Percentiles rank a stretch among this genome's conserved stretches.
phyloP scores from a whole-genome alignment of 805 yeast species.

The Candida coleopterorum region DNA sequence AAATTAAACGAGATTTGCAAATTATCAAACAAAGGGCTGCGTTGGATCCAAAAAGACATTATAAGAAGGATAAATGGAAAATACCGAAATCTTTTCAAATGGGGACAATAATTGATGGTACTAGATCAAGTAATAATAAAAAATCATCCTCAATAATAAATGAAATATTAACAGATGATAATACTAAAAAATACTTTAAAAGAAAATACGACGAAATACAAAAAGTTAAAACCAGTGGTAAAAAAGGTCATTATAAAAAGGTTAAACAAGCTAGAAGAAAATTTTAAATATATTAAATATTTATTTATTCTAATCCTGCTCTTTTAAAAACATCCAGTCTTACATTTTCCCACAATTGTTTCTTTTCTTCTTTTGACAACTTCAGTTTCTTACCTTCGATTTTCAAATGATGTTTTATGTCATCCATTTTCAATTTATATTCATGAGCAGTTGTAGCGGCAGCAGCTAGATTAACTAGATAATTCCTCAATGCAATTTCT shows the following conservation, averaged over 20 bases:
- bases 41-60: constrained; percentile 92
- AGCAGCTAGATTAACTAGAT: constrained; percentile 48
- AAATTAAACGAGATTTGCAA: constrained; percentile 69
- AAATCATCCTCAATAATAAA: constrained; percentile 78
- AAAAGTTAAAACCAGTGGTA: constrained; percentile 54
- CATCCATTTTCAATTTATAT: constrained; percentile 37
- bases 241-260: constrained; percentile 61
- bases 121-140: constrained; percentile 64
- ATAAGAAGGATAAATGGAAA: constrained; percentile 78
- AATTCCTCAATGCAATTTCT: constrained; percentile 45
- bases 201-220: constrained; percentile 82
- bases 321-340: constrained; percentile 48
- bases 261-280: constrained; percentile 56
- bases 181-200: constrained; percentile 72
- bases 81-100: constrained; percentile 78
- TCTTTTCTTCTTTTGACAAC: constrained; percentile 36
- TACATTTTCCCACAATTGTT: constrained; percentile 44
- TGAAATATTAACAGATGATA: constrained; percentile 72
- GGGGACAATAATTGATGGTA: constrained; percentile 84
- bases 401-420: constrained; percentile 24
- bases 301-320: constrained; percentile 31
- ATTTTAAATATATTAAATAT: constrained; percentile 28
- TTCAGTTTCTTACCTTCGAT: constrained; percentile 20
- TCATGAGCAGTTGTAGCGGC: constrained; percentile 53
- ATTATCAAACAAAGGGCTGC: constrained; percentile 83